Base-by-base conservation (phyloP, 2,329 filamentous ascomycete genomes). In the Beauveria bassiana region DNA sequence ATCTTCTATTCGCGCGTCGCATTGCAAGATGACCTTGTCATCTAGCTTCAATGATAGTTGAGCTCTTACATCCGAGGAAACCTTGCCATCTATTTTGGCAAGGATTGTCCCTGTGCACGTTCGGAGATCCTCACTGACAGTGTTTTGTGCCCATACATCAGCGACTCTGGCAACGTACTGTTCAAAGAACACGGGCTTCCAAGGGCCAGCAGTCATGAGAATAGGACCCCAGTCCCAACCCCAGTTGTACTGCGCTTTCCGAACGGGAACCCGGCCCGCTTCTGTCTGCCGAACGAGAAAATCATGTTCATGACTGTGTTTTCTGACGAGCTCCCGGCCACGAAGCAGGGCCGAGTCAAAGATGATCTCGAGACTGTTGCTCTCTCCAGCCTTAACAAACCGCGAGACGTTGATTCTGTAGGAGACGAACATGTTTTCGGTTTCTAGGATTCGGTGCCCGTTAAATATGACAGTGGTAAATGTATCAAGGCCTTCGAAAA, bases 161-260 rank as follows among this genome's bases (percentile, higher is more conserved):
- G 81, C 76, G 5, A 92, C 73, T 18, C 82, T 77, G 9, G 79
- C 77, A 46, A 75, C 70, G 63, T 88, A 91, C 0, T 80, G 79
- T 70, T 93, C 88, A 2, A 92, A 71, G 14, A 79, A 79, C 2
- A 91, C 79, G 2, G 85, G 81, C 64, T 82, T 82, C 88, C 89
- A 92, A 3, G 85, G 83, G 0, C 86, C 86, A 9, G 79, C 81
- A 0, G 84, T 86, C 70, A 85, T 79, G 57, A 88, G 66, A 7
- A 86, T 78, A 1, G 86, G 86, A 0, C 86, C 86, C 86, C 86
- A 88, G 67, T 89, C 86, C 86, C 86, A 89, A 5, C 86, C 85
- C 84, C 84, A 89, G 66, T 88, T 82, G 66, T 86, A 89, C 70
- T 89, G 86, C 1, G 86, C 83, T 68, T 89, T 89, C n/a, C 86